Evolutionary conservation across 1,139 yeast genomes (phyloP), one percentile per base, ranked within the genome.

Genomic region (Schwanniomyces etchellsii): DNA sequence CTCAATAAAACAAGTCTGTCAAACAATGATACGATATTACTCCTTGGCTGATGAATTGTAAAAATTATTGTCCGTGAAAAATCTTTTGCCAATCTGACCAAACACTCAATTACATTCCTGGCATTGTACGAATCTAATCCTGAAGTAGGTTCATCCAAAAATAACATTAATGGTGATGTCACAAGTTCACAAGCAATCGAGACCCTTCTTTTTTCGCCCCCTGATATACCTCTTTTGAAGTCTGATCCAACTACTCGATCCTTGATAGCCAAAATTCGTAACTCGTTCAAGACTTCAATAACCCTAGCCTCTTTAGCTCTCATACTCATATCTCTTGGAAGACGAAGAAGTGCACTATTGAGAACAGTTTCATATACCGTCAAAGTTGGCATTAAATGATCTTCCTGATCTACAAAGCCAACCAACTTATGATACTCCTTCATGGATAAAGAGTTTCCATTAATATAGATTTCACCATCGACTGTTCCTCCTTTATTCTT

Each of bases 391-490:
- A 91, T 73, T 39, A 91, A 64, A 40, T 77, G 83, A 50, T 89
- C 96, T 45, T 91, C 96, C 56, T 91, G 98, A 52, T 91, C 97
- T n/a, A 91, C 98, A 66, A 88, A 91, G 0, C 97, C 98, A 38
- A 83, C 77, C 10, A 86, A 72, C 42, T 80, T 79, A 37, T 72
- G 70, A 49, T 76, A 81, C 30, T 75, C 70, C 5, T 52, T 48
- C 3, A 52, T 42, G 6, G 43, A 42, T 24, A 74, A 45, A 13
- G 47, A 36, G 34, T 70, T 70, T 2, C 97, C 97, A 51, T 91
- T 91, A 18, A 88, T 76, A 41, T 69, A 74, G 15, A 89, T 74
- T 3, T 64, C 55, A 11, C 96, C 96, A 1, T 64, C 40, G 5
- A 76, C 70, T 1, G 43, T 42, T 2, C 98, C 98, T 24, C 78